Evolutionary conservation across 371 early-diverging fungal genomes (phyloP).

Genomic region (Mucor indicus): DNA sequence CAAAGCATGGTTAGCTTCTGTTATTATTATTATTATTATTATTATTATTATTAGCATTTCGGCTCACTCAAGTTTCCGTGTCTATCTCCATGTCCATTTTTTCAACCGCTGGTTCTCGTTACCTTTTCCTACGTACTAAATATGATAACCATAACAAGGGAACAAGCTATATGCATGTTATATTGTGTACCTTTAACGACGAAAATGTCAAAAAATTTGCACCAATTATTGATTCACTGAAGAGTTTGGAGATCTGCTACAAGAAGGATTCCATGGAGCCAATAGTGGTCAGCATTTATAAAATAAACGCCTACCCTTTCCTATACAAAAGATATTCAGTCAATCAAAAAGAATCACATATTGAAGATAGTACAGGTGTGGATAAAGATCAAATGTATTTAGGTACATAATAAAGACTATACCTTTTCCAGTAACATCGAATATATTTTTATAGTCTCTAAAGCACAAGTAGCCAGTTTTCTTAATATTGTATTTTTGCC

Average conservation of each 20-base stretch:
- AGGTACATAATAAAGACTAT: slow-evolving; percentile 12
- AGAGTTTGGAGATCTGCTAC: slow-evolving; percentile 19
- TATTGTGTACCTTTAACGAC: slow-evolving; percentile 16
- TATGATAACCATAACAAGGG: slow-evolving; percentile 19
- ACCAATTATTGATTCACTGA: slow-evolving; percentile 11
- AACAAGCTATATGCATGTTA: slow-evolving; percentile 20
- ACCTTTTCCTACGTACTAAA: slow-evolving; percentile 9
- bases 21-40: too few relatives aligned
- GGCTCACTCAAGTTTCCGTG: too few relatives aligned
- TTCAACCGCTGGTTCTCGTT: slow-evolving; percentile 1
- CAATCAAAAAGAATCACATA: slow-evolving; percentile 7
- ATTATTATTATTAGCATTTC: too few relatives aligned
- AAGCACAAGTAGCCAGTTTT: slow-evolving; percentile 12
- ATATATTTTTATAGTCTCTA: slow-evolving; percentile 12
- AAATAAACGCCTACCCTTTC: slow-evolving; percentile 19
- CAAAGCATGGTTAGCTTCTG: too few relatives aligned
- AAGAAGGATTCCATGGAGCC: slow-evolving; percentile 23
- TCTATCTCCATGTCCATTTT: slow-evolving; percentile 7
- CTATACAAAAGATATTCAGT: slow-evolving; percentile 15
- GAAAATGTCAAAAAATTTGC: slow-evolving; percentile 18
- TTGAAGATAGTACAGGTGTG: slow-evolving; percentile 16
- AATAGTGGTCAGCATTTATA: slow-evolving; percentile 6
- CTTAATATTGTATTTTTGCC: slow-evolving; percentile 15
- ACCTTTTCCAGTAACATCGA: slow-evolving; percentile 14
- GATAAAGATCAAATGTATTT: slow-evolving; percentile 14